Evolutionary conservation across 345 rosid genomes (phyloP).

Genomic region (Hibiscus trionum): DNA sequence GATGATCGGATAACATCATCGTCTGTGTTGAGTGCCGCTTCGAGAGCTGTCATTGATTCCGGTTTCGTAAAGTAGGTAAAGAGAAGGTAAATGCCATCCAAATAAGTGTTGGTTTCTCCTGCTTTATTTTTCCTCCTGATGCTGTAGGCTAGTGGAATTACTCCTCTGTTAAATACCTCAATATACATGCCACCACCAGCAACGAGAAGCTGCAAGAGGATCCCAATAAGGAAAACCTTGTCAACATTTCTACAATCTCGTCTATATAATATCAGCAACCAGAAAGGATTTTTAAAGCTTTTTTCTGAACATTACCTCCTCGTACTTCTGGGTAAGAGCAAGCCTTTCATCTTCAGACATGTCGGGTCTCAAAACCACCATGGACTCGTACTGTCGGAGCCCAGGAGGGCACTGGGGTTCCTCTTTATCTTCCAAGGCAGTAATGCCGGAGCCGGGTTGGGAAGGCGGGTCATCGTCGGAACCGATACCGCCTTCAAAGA

Average conservation of each 20-base stretch:
- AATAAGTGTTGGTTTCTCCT: slow-evolving; percentile 67
- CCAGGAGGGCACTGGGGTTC: slow-evolving; percentile 92
- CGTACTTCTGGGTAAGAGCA: slow-evolving; percentile 85
- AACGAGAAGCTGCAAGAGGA: slow-evolving; percentile 61
- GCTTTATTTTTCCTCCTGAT: slow-evolving; percentile 85
- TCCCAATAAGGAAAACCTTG: slow-evolving; percentile 1
- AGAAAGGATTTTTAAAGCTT: neutral
- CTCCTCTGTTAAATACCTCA: slow-evolving; percentile 95
- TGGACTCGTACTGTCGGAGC: slow-evolving; percentile 74
- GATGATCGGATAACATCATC: slow-evolving; percentile 69
- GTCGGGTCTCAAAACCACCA: slow-evolving; percentile 86
- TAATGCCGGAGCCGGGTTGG: slow-evolving; percentile 35
- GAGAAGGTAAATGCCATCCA: slow-evolving; percentile 84
- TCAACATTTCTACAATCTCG: neutral
- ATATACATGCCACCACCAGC: slow-evolving; percentile 98
- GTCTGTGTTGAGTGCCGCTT: slow-evolving; percentile 40
- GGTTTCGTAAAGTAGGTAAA: slow-evolving; percentile 91
- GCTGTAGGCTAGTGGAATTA: slow-evolving; percentile 79
- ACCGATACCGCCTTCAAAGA: slow-evolving; percentile 63
- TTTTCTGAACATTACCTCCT: slow-evolving; percentile 57
- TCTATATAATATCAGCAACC: neutral
- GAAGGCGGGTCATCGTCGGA: slow-evolving; percentile 60
- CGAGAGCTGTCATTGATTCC: slow-evolving; percentile 51
- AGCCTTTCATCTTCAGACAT: slow-evolving; percentile 94
- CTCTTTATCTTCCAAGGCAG: slow-evolving; percentile 65